A percentile compares a stretch with the other conserved stretches of the same genome.
Conservation (phyloP, 108 stramenopile genomes). For the Skeletonema menzelii region DNA sequence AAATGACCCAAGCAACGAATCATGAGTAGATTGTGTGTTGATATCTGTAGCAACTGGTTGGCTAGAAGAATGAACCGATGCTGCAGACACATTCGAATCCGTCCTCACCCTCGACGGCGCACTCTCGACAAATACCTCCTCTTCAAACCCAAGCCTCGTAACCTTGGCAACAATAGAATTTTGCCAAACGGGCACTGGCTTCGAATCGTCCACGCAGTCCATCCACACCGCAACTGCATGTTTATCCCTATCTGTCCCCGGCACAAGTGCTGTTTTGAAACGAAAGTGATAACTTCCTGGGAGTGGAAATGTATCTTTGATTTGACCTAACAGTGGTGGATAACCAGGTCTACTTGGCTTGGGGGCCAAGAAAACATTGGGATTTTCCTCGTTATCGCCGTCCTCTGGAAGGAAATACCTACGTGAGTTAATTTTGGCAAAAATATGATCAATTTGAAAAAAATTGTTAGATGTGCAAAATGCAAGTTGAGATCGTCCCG, state of each 20-base stretch:
- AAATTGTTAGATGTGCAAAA: not conserved
- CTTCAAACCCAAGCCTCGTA: constrained; percentile 67
- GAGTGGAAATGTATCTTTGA: constrained; percentile 88
- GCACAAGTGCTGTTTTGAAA: constrained; percentile 88
- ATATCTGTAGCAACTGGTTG: constrained; percentile 7
- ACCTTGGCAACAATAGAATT: constrained; percentile 77
- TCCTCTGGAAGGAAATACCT: constrained; percentile 96
- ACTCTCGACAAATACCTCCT: constrained; percentile 69
- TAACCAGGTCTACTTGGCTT: constrained; percentile 73
- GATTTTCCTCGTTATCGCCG: constrained; percentile 87
- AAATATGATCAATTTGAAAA: not conserved
- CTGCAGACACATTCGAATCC: constrained; percentile 35
- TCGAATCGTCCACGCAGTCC: constrained; percentile 79
- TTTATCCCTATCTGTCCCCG: constrained; percentile 85
- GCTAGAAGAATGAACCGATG: constrained; percentile 22
- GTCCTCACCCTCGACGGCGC: not conserved
- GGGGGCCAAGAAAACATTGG: constrained; percentile 92
- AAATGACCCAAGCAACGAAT: constrained; percentile 60
- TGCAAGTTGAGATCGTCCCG: not conserved
- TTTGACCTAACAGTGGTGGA: constrained; percentile 79
- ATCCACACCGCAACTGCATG: constrained; percentile 84
- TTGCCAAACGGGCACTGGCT: constrained; percentile 79
- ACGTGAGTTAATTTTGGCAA: not conserved
- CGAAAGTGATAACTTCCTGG: constrained; percentile 96
- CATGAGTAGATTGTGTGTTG: constrained; percentile 19